A percentile compares a stretch with the other conserved stretches of the same genome.
Conservation (phyloP, 805 yeast genomes). For the Soucietia sequanensis region DNA sequence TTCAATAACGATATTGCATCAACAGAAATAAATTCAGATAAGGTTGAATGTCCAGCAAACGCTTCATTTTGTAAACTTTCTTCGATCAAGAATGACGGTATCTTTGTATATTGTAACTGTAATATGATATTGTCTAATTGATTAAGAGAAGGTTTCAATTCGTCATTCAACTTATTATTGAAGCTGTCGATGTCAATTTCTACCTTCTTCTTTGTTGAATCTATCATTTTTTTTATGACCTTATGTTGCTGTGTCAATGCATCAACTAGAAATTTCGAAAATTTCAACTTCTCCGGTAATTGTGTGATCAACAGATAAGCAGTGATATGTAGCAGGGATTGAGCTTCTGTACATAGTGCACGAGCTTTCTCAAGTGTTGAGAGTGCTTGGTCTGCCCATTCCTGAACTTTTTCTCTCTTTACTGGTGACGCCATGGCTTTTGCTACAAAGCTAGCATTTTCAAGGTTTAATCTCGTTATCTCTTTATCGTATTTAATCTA, state of each 20-base stretch:
- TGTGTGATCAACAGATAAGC: slow-evolving; percentile 18
- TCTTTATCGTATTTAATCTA: too few relatives aligned
- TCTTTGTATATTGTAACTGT: slow-evolving; percentile 22
- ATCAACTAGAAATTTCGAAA: slow-evolving; percentile 12
- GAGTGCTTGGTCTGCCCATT: slow-evolving; percentile 32
- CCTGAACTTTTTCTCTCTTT: too few relatives aligned
- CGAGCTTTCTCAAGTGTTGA: slow-evolving; percentile 28
- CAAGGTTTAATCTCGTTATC: too few relatives aligned
- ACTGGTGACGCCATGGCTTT: too few relatives aligned
- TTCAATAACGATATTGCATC: slow-evolving; percentile 28
- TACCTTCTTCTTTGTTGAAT: slow-evolving; percentile 12
- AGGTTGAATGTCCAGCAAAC: slow-evolving; percentile 6
- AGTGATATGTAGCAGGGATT: slow-evolving; percentile 25
- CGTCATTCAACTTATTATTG: slow-evolving; percentile 6
- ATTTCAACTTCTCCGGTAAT: slow-evolving; percentile 23
- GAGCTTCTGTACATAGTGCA: slow-evolving; percentile 32
- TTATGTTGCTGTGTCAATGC: slow-evolving; percentile 15
- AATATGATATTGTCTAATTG: slow-evolving; percentile 23
- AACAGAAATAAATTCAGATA: slow-evolving; percentile 33
- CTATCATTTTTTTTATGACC: slow-evolving; percentile 11
- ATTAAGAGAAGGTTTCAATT: slow-evolving; percentile 21
- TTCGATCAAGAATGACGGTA: slow-evolving; percentile 22
- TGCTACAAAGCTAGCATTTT: too few relatives aligned
- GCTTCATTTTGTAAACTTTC: slow-evolving; percentile 1
- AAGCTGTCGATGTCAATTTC: slow-evolving; percentile 11